Conservation (phyloP, 1,284 basidiomycete species). For the Mycosarcoma mackinlayi region DNA sequence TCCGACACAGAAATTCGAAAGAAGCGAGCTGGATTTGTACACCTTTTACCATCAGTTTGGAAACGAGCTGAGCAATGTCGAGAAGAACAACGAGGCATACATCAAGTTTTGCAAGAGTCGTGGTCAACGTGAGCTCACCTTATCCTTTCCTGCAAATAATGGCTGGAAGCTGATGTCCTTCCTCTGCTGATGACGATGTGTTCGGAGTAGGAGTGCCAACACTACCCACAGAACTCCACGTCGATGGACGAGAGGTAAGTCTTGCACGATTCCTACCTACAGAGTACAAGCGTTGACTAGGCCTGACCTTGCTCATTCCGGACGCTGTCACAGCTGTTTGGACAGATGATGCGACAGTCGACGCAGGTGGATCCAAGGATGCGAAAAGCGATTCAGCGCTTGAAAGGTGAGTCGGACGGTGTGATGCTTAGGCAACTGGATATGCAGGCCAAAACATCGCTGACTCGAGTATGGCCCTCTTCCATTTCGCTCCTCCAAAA, state of each 20-base stretch:
- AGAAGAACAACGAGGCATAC: constrained; percentile 57
- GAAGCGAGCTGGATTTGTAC: constrained; percentile 62
- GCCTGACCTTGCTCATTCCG: no score
- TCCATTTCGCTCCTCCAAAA: neutral
- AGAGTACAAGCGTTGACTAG: no score
- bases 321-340: constrained; percentile 58
- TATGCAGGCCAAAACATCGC: neutral
- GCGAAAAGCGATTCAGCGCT: constrained; percentile 55
- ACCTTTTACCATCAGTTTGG: constrained; percentile 67
- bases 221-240: constrained; percentile 26
- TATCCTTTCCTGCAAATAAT: no score
- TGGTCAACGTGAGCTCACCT: constrained; percentile 27
- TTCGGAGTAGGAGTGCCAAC: constrained; percentile 49
- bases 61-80: constrained; percentile 58
- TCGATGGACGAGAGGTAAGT: constrained; percentile 51
- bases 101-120: constrained; percentile 55
- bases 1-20: constrained; percentile 58
- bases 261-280: neutral
- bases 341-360: constrained; percentile 67
- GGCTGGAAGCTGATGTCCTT: no score
- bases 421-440: no score
- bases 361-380: constrained; percentile 58
- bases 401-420: constrained; percentile 37
- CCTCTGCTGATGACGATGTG: neutral
- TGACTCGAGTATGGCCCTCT: neutral